These are phyloP conservation scores for Mucor sp. DNA, from an alignment of 371 early-diverging fungal species.

Conservation along the genomic window DNA sequence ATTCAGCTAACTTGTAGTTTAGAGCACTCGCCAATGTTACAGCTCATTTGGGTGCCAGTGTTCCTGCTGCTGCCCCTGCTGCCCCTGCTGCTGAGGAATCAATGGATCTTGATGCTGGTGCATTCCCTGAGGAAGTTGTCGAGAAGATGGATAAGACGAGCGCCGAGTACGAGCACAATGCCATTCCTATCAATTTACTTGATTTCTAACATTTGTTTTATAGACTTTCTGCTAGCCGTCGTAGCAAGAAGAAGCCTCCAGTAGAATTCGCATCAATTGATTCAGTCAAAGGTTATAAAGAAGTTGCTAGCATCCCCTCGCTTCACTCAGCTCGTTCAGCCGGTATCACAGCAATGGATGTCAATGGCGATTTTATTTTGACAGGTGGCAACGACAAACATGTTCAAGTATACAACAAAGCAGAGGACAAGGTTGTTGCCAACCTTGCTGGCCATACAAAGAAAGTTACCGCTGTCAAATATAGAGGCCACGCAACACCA, in stretches of 20 bases:
- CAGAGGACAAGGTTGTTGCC: constrained; percentile 68
- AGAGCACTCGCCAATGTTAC: constrained; percentile 74
- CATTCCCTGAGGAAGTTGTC: constrained; percentile 53
- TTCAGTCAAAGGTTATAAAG: constrained; percentile 60
- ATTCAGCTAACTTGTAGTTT: background rate
- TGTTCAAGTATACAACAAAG: constrained; percentile 67
- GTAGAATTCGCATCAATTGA: constrained; percentile 72
- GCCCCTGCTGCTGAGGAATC: constrained; percentile 59
- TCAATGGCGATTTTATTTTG: constrained; percentile 70
- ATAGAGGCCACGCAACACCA: constrained; percentile 56
- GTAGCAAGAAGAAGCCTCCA: constrained; percentile 82
- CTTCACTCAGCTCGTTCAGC: constrained; percentile 78
- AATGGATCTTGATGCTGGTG: constrained; percentile 60
- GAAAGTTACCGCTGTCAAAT: constrained; percentile 72
- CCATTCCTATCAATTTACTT: background rate
- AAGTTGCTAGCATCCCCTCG: constrained; percentile 59
- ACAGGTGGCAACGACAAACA: constrained; percentile 86
- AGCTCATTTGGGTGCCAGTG: constrained; percentile 60
- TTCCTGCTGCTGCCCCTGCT: constrained; percentile 35
- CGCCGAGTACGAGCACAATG: constrained; percentile 42
- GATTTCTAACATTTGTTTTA: background rate
- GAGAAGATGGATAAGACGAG: constrained; percentile 64
- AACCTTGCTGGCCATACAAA: constrained; percentile 82
- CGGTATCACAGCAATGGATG: constrained; percentile 77
- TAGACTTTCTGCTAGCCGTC: constrained; percentile 71